A percentile compares a stretch with the other conserved stretches of the same genome.
Conservation (phyloP, 139 green algal genomes). For the Chlorella sp. region DNA sequence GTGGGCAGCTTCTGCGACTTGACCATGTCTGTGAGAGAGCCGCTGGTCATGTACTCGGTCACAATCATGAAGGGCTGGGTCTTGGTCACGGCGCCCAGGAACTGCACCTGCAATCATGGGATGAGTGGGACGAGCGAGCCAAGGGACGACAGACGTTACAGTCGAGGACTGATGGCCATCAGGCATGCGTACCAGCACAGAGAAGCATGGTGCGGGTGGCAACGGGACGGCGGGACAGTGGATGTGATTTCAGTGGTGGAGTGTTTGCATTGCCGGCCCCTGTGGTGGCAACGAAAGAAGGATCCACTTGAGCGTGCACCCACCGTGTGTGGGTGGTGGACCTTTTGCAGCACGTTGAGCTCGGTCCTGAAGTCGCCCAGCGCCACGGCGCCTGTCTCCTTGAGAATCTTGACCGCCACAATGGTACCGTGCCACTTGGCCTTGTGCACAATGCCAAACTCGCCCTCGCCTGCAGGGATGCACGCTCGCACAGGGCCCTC, state of each 20-base stretch:
- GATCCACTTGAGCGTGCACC: too few relatives aligned
- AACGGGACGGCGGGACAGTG: too few relatives aligned
- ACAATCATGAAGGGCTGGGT: slow-evolving; percentile 84
- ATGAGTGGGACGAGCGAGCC: too few relatives aligned
- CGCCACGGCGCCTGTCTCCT: slow-evolving; percentile 65
- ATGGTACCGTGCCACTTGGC: slow-evolving; percentile 56
- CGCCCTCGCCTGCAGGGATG: slow-evolving; percentile 68
- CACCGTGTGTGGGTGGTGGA: slow-evolving; percentile 72
- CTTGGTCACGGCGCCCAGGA: slow-evolving; percentile 85
- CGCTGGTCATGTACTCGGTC: slow-evolving; percentile 46
- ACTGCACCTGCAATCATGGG: slow-evolving; percentile 55
- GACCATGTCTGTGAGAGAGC: slow-evolving; percentile 36
- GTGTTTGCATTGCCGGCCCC: too few relatives aligned
- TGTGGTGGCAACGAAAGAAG: too few relatives aligned
- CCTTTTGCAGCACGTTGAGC: slow-evolving; percentile 84
- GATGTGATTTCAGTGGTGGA: too few relatives aligned
- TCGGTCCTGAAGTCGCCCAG: slow-evolving; percentile 60
- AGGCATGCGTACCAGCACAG: too few relatives aligned
- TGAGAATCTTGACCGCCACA: slow-evolving; percentile 86
- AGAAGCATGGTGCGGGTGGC: too few relatives aligned
- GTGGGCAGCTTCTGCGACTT: slow-evolving; percentile 14
- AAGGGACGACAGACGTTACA: too few relatives aligned
- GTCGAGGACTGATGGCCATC: too few relatives aligned
- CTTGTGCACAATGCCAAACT: slow-evolving; percentile 89
- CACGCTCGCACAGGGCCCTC: too few relatives aligned